phyloP scores from a whole-genome alignment of 345 rosid genomes.

The Salix arbutifolia region DNA sequence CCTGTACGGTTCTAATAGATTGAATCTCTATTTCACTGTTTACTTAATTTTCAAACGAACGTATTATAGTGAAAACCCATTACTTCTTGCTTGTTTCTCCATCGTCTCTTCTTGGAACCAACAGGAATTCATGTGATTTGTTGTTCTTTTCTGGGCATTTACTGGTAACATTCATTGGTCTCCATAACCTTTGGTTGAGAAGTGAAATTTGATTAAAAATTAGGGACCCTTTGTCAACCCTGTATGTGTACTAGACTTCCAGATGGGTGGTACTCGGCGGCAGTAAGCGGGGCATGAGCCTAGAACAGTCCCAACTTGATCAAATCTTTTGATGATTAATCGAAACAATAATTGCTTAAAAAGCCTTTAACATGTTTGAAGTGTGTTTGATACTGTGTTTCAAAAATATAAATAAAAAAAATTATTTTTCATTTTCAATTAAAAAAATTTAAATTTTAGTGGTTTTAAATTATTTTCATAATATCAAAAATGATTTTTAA shows the following conservation, averaged over 20 bases:
- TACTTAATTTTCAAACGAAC: not conserved
- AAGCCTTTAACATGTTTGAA: not conserved
- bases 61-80: not conserved
- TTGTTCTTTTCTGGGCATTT: not conserved
- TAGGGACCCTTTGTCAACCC: not conserved
- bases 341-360: not conserved
- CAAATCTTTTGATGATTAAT: not conserved
- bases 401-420: no score
- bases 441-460: no score
- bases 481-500: no score
- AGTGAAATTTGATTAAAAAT: not conserved
- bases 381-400: no score
- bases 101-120: no score
- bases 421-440: no score
- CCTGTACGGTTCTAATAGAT: not conserved
- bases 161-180: not conserved
- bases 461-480: no score
- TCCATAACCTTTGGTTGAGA: not conserved
- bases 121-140: not conserved
- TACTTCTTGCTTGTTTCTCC: no score
- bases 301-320: not conserved
- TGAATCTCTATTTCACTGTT: not conserved
- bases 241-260: not conserved
- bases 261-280: not conserved
- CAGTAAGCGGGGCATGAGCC: not conserved